These are phyloP conservation scores for Diaporthe velutina DNA, from an alignment of 2,329 filamentous ascomycete species.

Conservation along the genomic window DNA sequence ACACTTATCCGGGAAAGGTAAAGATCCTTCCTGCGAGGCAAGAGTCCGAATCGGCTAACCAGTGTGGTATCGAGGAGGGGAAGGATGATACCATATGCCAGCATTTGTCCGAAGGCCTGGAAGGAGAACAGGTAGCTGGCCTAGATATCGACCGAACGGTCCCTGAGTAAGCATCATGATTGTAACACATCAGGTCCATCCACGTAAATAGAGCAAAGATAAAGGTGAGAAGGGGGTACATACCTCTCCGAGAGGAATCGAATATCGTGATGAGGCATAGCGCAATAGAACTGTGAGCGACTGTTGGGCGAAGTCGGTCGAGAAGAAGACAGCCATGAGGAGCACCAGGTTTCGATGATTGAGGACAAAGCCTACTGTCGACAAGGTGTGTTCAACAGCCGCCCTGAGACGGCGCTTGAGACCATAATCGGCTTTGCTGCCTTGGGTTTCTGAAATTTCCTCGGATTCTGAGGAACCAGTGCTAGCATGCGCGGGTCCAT, in stretches of 20 bases:
- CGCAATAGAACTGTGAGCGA: not conserved
- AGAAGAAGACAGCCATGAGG: constrained; percentile 13
- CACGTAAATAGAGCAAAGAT: not conserved
- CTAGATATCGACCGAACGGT: not conserved
- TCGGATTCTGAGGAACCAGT: not conserved
- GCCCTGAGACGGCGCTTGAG: not conserved
- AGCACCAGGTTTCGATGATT: not conserved
- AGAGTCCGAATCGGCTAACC: not conserved
- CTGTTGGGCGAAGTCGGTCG: not conserved
- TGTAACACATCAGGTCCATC: no score
- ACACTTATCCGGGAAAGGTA: not conserved
- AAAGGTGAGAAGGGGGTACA: not conserved
- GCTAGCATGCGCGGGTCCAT: not conserved
- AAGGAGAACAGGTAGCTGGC: constrained; percentile 16
- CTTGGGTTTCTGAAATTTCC: not conserved
- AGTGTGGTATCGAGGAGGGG: constrained; percentile 10
- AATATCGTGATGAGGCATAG: constrained; percentile 6
- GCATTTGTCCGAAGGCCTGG: constrained; percentile 9
- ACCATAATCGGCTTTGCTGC: not conserved
- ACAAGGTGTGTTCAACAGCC: not conserved
- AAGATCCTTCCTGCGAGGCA: constrained; percentile 7
- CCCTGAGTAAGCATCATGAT: not conserved
- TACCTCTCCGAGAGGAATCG: not conserved
- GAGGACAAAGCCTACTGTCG: not conserved
- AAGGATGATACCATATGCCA: constrained; percentile 6